A percentile compares a stretch with the other conserved stretches of the same genome.
Conservation (phyloP, 345 rosid species). For the Angophora floribunda region DNA sequence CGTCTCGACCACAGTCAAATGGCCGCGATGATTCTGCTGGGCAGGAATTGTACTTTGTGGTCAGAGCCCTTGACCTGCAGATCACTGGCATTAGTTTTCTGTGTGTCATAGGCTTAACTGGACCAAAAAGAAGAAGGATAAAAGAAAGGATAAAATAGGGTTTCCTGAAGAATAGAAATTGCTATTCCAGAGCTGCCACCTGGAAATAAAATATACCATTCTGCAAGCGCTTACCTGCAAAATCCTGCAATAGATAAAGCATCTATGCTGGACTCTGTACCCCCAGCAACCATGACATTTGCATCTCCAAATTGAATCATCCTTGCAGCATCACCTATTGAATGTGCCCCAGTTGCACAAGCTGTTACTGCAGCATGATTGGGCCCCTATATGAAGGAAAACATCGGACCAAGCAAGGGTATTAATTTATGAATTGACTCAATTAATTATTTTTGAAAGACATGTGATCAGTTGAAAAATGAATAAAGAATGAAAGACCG, state of each 20-base stretch:
- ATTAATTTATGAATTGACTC: background rate
- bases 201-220: background rate
- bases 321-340: constrained; percentile 94
- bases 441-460: background rate
- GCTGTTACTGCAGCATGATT: constrained; percentile 99
- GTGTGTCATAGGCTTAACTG: background rate
- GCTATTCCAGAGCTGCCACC: background rate
- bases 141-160: background rate
- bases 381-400: constrained; percentile 60
- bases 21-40: constrained; percentile 94
- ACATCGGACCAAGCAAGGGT: background rate
- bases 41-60: constrained; percentile 60
- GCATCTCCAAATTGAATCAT: constrained; percentile 97
- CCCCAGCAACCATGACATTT: constrained; percentile 95
- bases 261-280: constrained; percentile 95
- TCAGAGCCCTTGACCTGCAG: constrained; percentile 82
- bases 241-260: constrained; percentile 94
- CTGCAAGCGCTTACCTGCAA: constrained; percentile 41
- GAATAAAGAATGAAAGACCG: background rate
- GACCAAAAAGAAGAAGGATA: background rate
- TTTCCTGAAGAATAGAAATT: background rate
- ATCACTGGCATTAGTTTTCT: background rate
- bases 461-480: background rate
- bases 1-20: constrained; percentile 88
- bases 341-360: constrained; percentile 97